Conservation (phyloP, 441 rosid species). For the Populus hybrid region DNA sequence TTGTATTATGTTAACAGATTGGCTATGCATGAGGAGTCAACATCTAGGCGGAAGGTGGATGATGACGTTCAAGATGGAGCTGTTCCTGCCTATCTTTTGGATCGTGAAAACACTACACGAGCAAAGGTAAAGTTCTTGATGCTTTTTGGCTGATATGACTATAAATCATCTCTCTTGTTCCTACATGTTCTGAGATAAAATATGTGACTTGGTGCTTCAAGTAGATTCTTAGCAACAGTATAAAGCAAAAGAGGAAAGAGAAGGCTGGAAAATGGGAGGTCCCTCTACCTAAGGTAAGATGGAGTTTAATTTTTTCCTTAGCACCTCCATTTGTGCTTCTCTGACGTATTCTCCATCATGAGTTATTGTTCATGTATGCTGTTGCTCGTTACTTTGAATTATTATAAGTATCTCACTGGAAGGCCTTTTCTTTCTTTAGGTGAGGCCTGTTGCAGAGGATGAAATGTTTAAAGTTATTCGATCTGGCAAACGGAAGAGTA, state of each 20-base stretch:
- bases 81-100: conserved; percentile 89
- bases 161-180: neutral
- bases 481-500: conserved; percentile 81
- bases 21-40: conserved; percentile 85
- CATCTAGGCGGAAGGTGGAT: conserved; percentile 78
- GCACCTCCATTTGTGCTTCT: neutral
- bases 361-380: neutral
- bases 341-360: neutral
- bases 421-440: conserved; percentile 37
- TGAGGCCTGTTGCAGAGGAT: conserved; percentile 94
- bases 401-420: neutral
- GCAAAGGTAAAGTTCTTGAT: conserved; percentile 55
- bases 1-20: conserved; percentile 37
- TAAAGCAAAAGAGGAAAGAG: conserved; percentile 96
- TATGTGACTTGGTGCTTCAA: conserved; percentile 11
- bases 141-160: neutral
- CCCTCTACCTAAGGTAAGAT: conserved; percentile 76
- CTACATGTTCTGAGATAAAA: neutral
- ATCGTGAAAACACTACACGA: conserved; percentile 76
- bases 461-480: conserved; percentile 92
- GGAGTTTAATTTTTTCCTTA: neutral
- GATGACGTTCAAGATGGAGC: conserved; percentile 88
- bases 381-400: neutral
- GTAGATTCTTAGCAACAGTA: conserved; percentile 83
- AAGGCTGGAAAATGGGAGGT: conserved; percentile 99